phyloP scores from a whole-genome alignment of 306 rosid genomes.

The peach (Prunus persica) region DNA sequence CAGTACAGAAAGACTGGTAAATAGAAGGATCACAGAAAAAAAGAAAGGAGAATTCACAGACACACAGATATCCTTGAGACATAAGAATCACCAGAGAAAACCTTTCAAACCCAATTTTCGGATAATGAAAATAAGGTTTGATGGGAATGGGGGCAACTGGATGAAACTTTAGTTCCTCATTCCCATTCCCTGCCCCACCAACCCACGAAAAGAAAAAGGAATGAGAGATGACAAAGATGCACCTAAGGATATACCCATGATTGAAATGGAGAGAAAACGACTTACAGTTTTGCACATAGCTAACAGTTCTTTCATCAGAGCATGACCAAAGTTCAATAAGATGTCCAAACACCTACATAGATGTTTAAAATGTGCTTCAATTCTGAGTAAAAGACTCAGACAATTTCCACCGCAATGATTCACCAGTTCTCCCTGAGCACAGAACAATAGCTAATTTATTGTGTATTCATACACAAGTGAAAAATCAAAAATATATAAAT shows the following conservation, averaged over 20 bases:
- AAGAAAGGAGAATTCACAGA: background rate
- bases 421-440: slow-evolving; percentile 57
- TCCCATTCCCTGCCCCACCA: background rate
- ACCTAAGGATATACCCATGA: background rate
- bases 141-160: background rate
- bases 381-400: slow-evolving; percentile 12
- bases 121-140: background rate
- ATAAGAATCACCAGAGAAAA: background rate
- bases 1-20: background rate
- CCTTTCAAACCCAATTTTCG: background rate
- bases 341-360: slow-evolving; percentile 40
- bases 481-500: background rate
- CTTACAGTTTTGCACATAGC: slow-evolving; percentile 74
- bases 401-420: slow-evolving; percentile 33
- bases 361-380: slow-evolving; percentile 49
- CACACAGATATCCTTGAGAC: background rate
- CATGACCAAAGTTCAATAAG: slow-evolving; percentile 52
- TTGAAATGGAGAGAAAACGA: slow-evolving; percentile 3
- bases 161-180: background rate
- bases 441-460: slow-evolving; percentile 15
- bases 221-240: background rate
- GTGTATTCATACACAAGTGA: slow-evolving; percentile 14
- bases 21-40: background rate
- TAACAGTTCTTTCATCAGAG: slow-evolving; percentile 60
- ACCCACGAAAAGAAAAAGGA: background rate